Conservation (phyloP, 768 basidiomycete species). For the Calocybe cyanea region DNA sequence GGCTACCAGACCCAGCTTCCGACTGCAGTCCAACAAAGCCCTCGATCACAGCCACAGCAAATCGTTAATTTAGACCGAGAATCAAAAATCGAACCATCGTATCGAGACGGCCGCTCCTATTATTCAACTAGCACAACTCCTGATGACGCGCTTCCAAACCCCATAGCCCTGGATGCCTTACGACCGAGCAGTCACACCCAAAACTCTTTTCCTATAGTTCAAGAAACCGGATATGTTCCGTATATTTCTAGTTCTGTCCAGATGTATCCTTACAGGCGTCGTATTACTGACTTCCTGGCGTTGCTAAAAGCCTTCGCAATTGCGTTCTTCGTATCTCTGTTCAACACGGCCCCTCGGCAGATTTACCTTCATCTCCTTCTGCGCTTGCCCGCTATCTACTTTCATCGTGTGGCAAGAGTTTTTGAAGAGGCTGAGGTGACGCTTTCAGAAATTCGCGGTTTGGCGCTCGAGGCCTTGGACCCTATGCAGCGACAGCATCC, state of each 20-base stretch:
- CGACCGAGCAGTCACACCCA: not conserved
- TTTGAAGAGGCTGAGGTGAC: conserved; percentile 63
- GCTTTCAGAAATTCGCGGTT: conserved; percentile 51
- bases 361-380: conserved; percentile 40
- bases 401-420: conserved; percentile 58
- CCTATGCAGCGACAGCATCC: conserved; percentile 20
- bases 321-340: conserved; percentile 14
- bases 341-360: conserved; percentile 21
- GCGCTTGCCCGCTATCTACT: conserved; percentile 60
- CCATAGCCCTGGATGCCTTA: conserved; percentile 15
- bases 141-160: not conserved
- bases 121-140: not conserved
- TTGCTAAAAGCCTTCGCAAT: conserved; percentile 43
- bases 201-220: conserved; percentile 1
- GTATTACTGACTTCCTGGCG: conserved; percentile 28
- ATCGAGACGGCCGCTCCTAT: not conserved
- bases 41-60: not conserved
- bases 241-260: not conserved
- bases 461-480: conserved; percentile 39
- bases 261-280: conserved; percentile 10
- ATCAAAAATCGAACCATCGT: not conserved
- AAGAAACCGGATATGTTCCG: not conserved
- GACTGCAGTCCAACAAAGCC: not conserved
- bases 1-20: not conserved
- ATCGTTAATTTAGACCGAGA: not conserved